phyloP scores from a whole-genome alignment of 2,329 filamentous ascomycete species.

The Sporothrix variecibatus region DNA sequence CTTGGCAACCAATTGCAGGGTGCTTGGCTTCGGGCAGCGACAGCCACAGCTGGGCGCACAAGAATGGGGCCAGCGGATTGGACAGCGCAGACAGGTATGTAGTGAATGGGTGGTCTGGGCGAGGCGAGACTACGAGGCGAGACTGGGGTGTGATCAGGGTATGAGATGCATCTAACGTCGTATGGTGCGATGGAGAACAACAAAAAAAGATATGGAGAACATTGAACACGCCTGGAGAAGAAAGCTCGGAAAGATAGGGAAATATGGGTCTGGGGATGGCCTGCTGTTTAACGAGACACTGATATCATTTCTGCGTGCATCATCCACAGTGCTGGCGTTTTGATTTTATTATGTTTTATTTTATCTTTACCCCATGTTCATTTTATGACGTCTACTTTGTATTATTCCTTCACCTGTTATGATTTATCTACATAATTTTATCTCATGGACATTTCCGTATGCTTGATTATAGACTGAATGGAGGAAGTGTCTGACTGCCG shows the following conservation, averaged over 20 bases:
- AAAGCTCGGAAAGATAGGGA: not conserved
- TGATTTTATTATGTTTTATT: not conserved
- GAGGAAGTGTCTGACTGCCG: too few species aligned
- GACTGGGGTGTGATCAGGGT: not conserved
- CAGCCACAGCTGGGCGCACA: not conserved
- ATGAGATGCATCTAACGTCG: not conserved
- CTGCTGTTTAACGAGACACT: not conserved
- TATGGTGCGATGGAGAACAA: not conserved
- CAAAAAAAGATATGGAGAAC: not conserved
- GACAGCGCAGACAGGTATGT: not conserved
- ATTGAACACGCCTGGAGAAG: not conserved
- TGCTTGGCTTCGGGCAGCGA: slow-evolving; percentile 36
- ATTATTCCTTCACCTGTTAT: not conserved
- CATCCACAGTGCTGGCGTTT: slow-evolving; percentile 5
- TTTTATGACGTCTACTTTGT: not conserved
- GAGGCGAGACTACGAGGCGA: not conserved
- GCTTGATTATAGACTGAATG: not conserved
- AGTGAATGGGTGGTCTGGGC: not conserved
- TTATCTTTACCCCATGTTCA: not conserved
- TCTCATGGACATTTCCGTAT: not conserved
- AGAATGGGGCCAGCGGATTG: not conserved
- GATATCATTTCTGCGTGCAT: not conserved
- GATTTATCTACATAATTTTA: not conserved
- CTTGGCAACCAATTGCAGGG: slow-evolving; percentile 27
- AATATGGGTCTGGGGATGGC: not conserved